Evolutionary conservation across 768 basidiomycete species (phyloP).

Genomic region (Kwoniella pini): DNA sequence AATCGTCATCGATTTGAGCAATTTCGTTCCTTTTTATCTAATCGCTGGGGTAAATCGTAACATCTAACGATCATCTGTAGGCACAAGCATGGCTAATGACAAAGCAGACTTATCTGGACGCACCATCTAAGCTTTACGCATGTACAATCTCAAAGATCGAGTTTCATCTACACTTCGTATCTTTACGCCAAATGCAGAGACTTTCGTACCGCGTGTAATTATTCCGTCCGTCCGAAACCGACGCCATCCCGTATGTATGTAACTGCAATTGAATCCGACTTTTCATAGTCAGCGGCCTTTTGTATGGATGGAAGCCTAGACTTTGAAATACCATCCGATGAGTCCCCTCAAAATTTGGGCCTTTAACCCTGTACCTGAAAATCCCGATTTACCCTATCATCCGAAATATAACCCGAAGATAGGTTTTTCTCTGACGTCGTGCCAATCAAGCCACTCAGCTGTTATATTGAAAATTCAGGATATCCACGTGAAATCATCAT

Average conservation of each 20-base stretch:
- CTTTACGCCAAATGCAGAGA: too few species aligned
- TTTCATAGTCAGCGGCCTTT: not conserved
- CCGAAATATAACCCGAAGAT: not conserved
- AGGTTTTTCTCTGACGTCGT: constrained; percentile 14
- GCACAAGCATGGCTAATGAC: too few species aligned
- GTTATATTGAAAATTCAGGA: constrained; percentile 10
- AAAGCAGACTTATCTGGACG: too few species aligned
- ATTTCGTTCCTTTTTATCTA: too few species aligned
- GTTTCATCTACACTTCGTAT: too few species aligned
- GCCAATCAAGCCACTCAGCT: not conserved
- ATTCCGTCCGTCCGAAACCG: not conserved
- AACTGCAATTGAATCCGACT: not conserved
- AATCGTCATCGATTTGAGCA: too few species aligned
- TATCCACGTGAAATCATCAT: constrained; percentile 10
- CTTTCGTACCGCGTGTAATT: not conserved
- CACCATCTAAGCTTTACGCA: too few species aligned
- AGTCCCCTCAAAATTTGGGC: constrained; percentile 4
- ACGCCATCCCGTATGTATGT: not conserved
- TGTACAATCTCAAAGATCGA: too few species aligned
- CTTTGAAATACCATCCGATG: not conserved
- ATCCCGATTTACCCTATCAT: constrained; percentile 11
- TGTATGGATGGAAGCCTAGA: not conserved
- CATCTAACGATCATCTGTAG: too few species aligned
- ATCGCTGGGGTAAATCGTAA: too few species aligned
- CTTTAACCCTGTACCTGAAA: constrained; percentile 20